Percentiles rank a stretch among this genome's conserved stretches.
phyloP scores from a whole-genome alignment of 495 filamentous ascomycete genomes.

The Talaromyces borbonicus region DNA sequence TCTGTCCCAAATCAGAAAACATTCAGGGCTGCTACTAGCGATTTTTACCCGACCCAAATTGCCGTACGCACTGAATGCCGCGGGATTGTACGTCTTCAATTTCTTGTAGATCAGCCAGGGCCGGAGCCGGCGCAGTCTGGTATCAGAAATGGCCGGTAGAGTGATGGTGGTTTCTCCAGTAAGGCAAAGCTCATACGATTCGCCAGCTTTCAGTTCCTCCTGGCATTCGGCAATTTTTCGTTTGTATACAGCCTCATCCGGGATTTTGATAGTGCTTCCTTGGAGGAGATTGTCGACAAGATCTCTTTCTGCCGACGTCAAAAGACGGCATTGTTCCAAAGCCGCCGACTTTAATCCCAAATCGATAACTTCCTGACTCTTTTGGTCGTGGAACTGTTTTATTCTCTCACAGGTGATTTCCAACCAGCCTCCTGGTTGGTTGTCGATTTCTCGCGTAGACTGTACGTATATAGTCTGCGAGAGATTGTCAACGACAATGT shows the following conservation, averaged over 20 bases:
- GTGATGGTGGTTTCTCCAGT: conserved; percentile 62
- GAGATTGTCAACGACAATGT: conserved; percentile 69
- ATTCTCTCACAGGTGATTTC: conserved; percentile 18
- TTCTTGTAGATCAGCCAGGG: conserved; percentile 63
- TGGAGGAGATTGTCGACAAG: conserved; percentile 25
- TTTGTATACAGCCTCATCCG: conserved; percentile 48
- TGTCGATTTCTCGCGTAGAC: conserved; percentile 31
- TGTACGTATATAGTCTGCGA: conserved; percentile 56
- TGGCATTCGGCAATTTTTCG: conserved; percentile 60
- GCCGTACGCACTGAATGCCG: conserved; percentile 77
- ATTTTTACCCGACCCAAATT: conserved; percentile 60
- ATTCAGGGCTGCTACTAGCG: conserved; percentile 81
- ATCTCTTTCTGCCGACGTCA: conserved; percentile 10
- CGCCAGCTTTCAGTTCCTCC: conserved; percentile 58
- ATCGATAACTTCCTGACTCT: conserved; percentile 1
- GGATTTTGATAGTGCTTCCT: conserved; percentile 27
- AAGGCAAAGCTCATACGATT: conserved; percentile 91
- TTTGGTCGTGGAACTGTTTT: conserved; percentile 7
- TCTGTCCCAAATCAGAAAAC: conserved; percentile 69
- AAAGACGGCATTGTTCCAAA: neutral
- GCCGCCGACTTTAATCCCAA: neutral
- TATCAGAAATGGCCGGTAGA: conserved; percentile 19
- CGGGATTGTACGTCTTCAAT: conserved; percentile 65
- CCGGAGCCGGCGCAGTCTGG: conserved; percentile 18
- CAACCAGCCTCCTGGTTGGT: conserved; percentile 28